Evolutionary conservation across 176 grass and related monocot genomes (phyloP).

Genomic region (Oryza longistaminata): DNA sequence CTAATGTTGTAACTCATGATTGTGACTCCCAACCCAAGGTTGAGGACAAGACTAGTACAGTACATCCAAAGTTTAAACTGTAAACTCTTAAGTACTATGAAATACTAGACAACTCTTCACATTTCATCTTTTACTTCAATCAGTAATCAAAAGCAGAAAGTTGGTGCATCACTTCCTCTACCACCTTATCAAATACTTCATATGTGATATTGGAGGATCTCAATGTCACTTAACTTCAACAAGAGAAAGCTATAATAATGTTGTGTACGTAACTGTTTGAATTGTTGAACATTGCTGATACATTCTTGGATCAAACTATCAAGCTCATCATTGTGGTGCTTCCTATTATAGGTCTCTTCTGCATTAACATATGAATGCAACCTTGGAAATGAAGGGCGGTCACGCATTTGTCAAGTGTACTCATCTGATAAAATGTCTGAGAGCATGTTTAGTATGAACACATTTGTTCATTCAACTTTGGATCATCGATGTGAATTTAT

Average conservation of each 20-base stretch:
- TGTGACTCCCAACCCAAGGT: neutral
- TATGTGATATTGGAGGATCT: conserved; percentile 10
- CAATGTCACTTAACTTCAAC: neutral
- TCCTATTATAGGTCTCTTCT: neutral
- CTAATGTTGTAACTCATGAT: neutral
- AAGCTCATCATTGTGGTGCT: neutral
- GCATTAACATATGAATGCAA: neutral
- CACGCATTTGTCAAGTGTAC: neutral
- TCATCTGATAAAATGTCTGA: neutral
- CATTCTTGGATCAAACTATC: neutral
- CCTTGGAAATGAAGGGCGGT: neutral
- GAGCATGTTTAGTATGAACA: neutral
- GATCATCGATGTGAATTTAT: neutral
- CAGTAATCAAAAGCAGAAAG: neutral
- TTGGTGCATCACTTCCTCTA: neutral
- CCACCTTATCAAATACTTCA: neutral
- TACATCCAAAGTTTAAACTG: neutral
- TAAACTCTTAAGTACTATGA: neutral
- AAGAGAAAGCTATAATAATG: neutral
- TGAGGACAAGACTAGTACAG: neutral
- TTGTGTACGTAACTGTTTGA: neutral
- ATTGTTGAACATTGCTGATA: neutral
- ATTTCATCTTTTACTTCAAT: neutral
- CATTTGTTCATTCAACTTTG: neutral
- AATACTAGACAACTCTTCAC: neutral